A percentile compares a stretch with the other conserved stretches of the same genome.
Evolutionary conservation across 2,329 filamentous ascomycete species (phyloP).

Genomic region (Colletotrichum simmondsii): DNA sequence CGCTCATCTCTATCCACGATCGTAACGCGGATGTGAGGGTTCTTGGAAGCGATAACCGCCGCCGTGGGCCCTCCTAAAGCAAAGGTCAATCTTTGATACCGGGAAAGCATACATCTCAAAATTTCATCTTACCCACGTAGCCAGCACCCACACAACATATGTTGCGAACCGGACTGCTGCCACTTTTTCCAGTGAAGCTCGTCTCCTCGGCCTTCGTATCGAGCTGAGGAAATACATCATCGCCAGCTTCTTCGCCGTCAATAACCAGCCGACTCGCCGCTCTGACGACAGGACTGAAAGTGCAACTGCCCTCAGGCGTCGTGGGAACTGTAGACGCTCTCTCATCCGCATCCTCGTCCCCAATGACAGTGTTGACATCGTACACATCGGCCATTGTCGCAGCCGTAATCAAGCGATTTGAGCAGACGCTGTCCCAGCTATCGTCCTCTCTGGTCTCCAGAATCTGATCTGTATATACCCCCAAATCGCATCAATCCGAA

Average conservation of each 20-base stretch:
- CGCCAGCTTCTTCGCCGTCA: slow-evolving; percentile 32
- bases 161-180: slow-evolving; percentile 54
- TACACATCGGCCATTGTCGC: neutral
- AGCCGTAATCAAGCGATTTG: neutral
- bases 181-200: neutral
- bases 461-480: neutral
- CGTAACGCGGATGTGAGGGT: slow-evolving; percentile 76
- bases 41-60: slow-evolving; percentile 78
- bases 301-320: slow-evolving; percentile 54
- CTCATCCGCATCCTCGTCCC: neutral
- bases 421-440: neutral
- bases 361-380: neutral
- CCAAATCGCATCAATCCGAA: neutral
- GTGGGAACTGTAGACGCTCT: slow-evolving; percentile 54
- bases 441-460: neutral
- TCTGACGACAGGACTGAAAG: slow-evolving; percentile 53
- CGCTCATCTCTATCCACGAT: slow-evolving; percentile 76
- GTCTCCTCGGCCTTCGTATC: neutral
- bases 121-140: slow-evolving; percentile 72
- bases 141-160: slow-evolving; percentile 82
- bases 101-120: neutral
- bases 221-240: slow-evolving; percentile 27
- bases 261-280: slow-evolving; percentile 30
- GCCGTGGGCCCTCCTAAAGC: slow-evolving; percentile 76
- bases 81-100: neutral